Conservation (phyloP, 2,329 filamentous ascomycete species). For the Cordyceps farinosa region DNA sequence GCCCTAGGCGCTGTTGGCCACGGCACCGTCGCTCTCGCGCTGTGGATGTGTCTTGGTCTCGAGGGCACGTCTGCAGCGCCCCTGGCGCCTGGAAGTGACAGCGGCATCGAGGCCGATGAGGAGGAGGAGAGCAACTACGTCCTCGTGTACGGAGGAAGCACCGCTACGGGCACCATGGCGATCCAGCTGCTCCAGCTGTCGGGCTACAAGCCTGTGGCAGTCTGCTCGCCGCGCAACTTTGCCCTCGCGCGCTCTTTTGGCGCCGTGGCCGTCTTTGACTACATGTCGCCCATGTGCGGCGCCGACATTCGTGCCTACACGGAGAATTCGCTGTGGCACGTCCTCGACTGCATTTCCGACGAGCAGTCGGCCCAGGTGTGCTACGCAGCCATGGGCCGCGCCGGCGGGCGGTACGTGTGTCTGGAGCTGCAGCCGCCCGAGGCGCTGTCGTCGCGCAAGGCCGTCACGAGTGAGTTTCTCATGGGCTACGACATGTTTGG, state of each 20-base stretch:
- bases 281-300: constrained; percentile 27
- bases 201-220: constrained; percentile 36
- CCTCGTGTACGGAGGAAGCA: constrained; percentile 46
- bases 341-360: constrained; percentile 22
- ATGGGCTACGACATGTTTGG: no score
- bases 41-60: no score
- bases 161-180: constrained; percentile 51
- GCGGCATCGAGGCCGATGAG: no score
- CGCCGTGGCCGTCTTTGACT: constrained; percentile 43
- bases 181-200: constrained; percentile 39
- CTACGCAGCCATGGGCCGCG: neutral
- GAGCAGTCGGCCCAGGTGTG: neutral
- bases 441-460: no score
- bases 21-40: no score
- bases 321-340: constrained; percentile 22
- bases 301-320: constrained; percentile 24
- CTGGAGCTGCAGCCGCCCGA: no score
- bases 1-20: no score
- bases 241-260: constrained; percentile 39
- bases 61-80: no score
- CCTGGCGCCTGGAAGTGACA: no score
- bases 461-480: no score
- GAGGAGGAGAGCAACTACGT: constrained; percentile 19
- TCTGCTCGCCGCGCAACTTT: constrained; percentile 37
- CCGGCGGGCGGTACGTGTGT: neutral